Evolutionary conservation across 768 basidiomycete genomes (phyloP).

Genomic region (Hericium coralloides): DNA sequence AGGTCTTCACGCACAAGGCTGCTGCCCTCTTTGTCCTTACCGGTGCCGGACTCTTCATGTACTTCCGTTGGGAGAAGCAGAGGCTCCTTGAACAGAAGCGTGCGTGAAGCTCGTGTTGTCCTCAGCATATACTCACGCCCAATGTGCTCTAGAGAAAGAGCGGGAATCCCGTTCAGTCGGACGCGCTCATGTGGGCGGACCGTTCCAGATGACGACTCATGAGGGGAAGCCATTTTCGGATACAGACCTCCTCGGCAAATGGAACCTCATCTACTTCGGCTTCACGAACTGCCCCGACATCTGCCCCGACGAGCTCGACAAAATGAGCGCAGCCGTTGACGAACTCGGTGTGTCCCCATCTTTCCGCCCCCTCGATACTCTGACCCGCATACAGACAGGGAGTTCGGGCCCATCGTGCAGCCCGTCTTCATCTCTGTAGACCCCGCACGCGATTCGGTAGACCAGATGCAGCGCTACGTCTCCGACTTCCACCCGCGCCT

Average conservation of each 20-base stretch:
- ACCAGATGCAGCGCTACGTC: slow-evolving; percentile 54
- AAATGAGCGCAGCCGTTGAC: slow-evolving; percentile 73
- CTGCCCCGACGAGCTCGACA: slow-evolving; percentile 96
- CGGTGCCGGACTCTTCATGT: slow-evolving; percentile 74
- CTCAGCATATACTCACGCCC: background rate
- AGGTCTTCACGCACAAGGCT: slow-evolving; percentile 91
- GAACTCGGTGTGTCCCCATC: slow-evolving; percentile 47
- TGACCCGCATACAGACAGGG: slow-evolving; percentile 40
- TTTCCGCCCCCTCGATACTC: background rate
- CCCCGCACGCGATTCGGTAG: slow-evolving; percentile 76
- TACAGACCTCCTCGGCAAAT: slow-evolving; percentile 77
- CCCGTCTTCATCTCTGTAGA: slow-evolving; percentile 96
- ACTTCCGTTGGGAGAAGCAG: slow-evolving; percentile 84
- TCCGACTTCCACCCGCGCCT: slow-evolving; percentile 89
- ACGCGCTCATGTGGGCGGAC: slow-evolving; percentile 83
- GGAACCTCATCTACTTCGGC: slow-evolving; percentile 94
- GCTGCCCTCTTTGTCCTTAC: slow-evolving; percentile 79
- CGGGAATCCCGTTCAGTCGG: slow-evolving; percentile 67
- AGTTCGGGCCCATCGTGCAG: slow-evolving; percentile 63
- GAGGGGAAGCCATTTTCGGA: slow-evolving; percentile 68
- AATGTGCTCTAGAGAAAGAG: slow-evolving; percentile 45
- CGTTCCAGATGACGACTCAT: slow-evolving; percentile 69
- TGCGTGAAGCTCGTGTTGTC: slow-evolving; percentile 23
- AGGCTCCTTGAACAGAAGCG: slow-evolving; percentile 70
- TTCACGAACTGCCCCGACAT: slow-evolving; percentile 99